A percentile compares a stretch with the other conserved stretches of the same genome.
Evolutionary conservation across 768 basidiomycete species (phyloP).

Genomic region (Hydnomerulius pinastri): DNA sequence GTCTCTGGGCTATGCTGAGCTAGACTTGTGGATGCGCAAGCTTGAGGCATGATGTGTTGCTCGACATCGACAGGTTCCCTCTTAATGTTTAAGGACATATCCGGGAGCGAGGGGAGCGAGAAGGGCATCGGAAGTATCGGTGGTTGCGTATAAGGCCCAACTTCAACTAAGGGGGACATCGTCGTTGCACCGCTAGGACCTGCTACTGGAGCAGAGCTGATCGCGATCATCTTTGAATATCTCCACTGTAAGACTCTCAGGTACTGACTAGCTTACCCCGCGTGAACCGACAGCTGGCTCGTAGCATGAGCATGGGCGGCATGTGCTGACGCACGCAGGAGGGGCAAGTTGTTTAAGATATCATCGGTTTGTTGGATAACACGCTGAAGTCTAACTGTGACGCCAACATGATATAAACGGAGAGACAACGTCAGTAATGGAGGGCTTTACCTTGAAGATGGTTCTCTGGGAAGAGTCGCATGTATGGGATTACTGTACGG

Average conservation of each 20-base stretch:
- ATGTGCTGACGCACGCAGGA: background rate
- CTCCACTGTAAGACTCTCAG: background rate
- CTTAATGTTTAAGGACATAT: background rate
- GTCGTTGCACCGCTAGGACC: constrained; percentile 2
- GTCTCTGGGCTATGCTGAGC: background rate
- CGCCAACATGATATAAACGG: background rate
- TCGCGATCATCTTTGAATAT: constrained; percentile 3
- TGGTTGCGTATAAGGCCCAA: background rate
- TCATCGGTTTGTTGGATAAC: constrained; percentile 12
- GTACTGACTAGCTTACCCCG: constrained; percentile 9
- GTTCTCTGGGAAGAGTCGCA: constrained; percentile 18
- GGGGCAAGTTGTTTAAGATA: background rate
- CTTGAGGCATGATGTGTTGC: background rate
- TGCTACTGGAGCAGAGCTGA: background rate
- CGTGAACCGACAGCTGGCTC: background rate
- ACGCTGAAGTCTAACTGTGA: constrained; percentile 21
- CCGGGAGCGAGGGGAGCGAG: background rate
- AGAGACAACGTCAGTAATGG: background rate
- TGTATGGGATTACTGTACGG: constrained; percentile 21
- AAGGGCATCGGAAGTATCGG: background rate
- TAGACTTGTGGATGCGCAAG: background rate
- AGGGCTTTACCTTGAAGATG: constrained; percentile 23
- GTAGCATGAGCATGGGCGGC: background rate
- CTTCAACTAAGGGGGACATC: background rate
- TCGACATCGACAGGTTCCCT: background rate